phyloP scores from a whole-genome alignment of 495 filamentous ascomycete genomes.

The Xylaria longipes region DNA sequence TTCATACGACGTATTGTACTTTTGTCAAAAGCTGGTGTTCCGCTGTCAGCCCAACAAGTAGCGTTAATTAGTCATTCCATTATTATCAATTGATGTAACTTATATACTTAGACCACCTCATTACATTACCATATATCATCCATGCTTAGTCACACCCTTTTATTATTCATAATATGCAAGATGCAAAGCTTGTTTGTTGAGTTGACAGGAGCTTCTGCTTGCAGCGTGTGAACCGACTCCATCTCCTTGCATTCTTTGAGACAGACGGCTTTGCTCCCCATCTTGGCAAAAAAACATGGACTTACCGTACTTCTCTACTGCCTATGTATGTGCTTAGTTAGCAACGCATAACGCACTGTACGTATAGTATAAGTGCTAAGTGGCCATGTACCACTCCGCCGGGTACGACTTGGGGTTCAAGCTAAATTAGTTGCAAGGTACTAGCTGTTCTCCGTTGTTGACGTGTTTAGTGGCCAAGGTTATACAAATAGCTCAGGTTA shows the following conservation, averaged over 20 bases:
- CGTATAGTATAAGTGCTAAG: neutral
- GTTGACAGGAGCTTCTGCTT: neutral
- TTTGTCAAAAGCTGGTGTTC: neutral
- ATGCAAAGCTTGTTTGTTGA: neutral
- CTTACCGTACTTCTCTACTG: neutral
- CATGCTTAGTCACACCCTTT: neutral
- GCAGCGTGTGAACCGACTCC: neutral
- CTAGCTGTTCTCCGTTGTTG: constrained; percentile 1
- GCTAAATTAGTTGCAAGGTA: neutral
- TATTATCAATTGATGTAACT: neutral
- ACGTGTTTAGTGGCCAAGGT: neutral
- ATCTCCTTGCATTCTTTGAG: neutral
- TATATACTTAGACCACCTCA: neutral
- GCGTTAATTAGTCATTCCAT: constrained; percentile 1
- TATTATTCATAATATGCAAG: neutral
- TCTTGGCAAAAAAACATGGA: neutral
- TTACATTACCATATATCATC: neutral
- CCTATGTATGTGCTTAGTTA: neutral
- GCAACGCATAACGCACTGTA: neutral
- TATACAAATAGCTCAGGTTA: neutral
- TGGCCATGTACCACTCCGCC: neutral
- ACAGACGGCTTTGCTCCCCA: neutral
- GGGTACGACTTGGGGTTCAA: neutral
- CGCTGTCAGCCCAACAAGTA: neutral
- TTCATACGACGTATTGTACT: constrained; percentile 9